Evolutionary conservation across 2,329 filamentous ascomycete species (phyloP).

Genomic region (Aureobasidium uvarum): DNA sequence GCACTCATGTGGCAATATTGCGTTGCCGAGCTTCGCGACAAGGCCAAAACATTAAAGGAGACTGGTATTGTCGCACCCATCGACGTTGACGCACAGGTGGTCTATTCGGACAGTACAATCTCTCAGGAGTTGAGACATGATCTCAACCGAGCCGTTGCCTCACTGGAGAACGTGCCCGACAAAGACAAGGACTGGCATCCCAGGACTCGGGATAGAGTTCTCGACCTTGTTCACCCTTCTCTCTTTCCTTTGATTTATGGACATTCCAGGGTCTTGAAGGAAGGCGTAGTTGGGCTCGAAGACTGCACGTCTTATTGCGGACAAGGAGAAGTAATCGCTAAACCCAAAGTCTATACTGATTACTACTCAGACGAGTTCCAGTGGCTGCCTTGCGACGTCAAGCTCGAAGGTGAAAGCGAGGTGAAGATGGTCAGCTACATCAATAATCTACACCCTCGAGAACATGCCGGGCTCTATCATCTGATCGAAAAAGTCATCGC

Average conservation of each 20-base stretch:
- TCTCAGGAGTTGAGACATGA: constrained; percentile 41
- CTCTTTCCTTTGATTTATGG: constrained; percentile 61
- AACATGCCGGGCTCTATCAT: constrained; percentile 31
- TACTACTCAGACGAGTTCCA: constrained; percentile 32
- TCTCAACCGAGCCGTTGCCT: constrained; percentile 47
- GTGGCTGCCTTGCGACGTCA: constrained; percentile 36
- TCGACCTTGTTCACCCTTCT: constrained; percentile 64
- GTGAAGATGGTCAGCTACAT: constrained; percentile 36
- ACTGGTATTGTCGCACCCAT: constrained; percentile 47
- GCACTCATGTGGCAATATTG: constrained; percentile 29
- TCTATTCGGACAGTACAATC: constrained; percentile 55
- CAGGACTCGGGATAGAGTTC: constrained; percentile 54
- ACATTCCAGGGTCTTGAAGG: constrained; percentile 43
- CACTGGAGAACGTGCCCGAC: constrained; percentile 54
- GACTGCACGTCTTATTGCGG: constrained; percentile 38
- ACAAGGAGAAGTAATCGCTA: constrained; percentile 30
- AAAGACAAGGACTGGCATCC: constrained; percentile 61
- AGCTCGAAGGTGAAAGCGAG: constrained; percentile 26
- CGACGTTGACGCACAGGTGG: constrained; percentile 47
- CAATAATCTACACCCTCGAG: constrained; percentile 36
- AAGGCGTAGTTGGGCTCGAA: constrained; percentile 36
- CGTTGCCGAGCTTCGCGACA: constrained; percentile 51
- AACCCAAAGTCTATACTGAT: neutral
- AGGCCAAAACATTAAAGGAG: constrained; percentile 48
- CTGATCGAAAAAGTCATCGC: constrained; percentile 33